Percentiles rank a stretch among this genome's conserved stretches.
These are phyloP conservation scores for Hsuehochloa calcarea DNA, from an alignment of 176 grass and related monocot genomes.

Conservation along the genomic window DNA sequence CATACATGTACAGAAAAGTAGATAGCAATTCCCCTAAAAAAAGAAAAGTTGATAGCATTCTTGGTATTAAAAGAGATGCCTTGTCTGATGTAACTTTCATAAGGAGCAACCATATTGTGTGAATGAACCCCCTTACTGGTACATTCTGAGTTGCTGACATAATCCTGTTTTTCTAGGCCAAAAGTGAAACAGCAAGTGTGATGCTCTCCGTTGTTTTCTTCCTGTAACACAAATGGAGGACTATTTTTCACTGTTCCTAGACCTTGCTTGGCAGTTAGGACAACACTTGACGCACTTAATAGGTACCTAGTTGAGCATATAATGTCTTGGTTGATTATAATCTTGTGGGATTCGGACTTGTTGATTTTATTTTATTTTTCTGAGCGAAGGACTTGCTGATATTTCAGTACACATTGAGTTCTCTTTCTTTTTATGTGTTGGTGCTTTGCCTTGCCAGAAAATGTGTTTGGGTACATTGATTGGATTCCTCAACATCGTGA, in stretches of 20 bases:
- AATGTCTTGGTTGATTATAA: background rate
- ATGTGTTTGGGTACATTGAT: conserved; percentile 39
- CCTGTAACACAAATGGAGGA: conserved; percentile 60
- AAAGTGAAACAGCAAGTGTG: conserved; percentile 21
- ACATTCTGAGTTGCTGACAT: conserved; percentile 15
- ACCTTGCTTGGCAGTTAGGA: conserved; percentile 61
- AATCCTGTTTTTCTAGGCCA: conserved; percentile 25
- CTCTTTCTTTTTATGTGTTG: background rate
- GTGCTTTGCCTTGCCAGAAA: conserved; percentile 37
- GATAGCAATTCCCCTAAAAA: background rate
- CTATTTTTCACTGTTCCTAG: conserved; percentile 48
- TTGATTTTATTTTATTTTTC: background rate
- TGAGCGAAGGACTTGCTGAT: background rate
- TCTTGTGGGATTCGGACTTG: background rate
- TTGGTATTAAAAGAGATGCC: background rate
- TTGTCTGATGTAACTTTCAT: background rate
- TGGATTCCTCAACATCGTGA: conserved; percentile 38
- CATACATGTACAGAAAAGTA: background rate
- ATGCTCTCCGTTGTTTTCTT: background rate
- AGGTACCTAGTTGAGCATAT: conserved; percentile 45
- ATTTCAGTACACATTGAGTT: background rate
- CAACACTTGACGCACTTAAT: conserved; percentile 55
- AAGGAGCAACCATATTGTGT: background rate
- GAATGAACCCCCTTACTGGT: background rate
- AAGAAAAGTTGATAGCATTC: background rate